Conservation (phyloP, 2,329 filamentous ascomycete genomes). For the Monosporascus sp. region DNA sequence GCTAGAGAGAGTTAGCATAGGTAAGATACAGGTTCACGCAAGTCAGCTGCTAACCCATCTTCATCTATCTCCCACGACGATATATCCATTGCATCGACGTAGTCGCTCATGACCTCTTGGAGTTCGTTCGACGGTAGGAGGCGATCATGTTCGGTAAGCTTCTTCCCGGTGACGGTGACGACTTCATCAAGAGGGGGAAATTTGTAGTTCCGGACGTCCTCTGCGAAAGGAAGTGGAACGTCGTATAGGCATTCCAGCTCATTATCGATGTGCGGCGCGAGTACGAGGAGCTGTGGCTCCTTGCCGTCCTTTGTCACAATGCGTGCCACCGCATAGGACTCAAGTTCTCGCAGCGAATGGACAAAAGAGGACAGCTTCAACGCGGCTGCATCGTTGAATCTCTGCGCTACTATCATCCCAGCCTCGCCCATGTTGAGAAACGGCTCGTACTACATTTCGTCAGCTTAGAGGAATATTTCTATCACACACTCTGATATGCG, state of each 20-base stretch:
- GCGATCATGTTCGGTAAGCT: constrained; percentile 73
- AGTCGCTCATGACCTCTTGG: constrained; percentile 77
- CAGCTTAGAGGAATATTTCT: constrained; percentile 6
- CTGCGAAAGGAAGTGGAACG: constrained; percentile 83
- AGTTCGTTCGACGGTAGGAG: constrained; percentile 74
- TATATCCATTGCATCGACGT: constrained; percentile 90
- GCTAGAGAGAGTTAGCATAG: constrained; percentile 23
- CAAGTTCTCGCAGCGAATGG: constrained; percentile 77
- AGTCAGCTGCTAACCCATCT: constrained; percentile 51
- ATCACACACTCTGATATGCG: constrained; percentile 5
- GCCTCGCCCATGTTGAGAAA: constrained; percentile 81
- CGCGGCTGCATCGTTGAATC: constrained; percentile 72
- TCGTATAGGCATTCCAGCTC: constrained; percentile 85
- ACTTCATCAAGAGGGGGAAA: constrained; percentile 88
- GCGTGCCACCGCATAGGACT: constrained; percentile 80
- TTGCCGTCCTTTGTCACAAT: constrained; percentile 81
- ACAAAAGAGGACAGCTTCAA: constrained; percentile 86
- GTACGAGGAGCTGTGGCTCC: constrained; percentile 68
- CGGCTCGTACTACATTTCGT: constrained; percentile 61
- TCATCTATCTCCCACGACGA: constrained; percentile 66
- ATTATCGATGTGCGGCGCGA: constrained; percentile 73
- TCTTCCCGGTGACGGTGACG: constrained; percentile 77
- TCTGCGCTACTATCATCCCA: constrained; percentile 71
- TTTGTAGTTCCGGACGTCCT: constrained; percentile 84
- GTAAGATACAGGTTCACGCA: constrained; percentile 14